These are phyloP conservation scores for Aspergillus terreus DNA, from an alignment of 2,329 filamentous ascomycete species.

Conservation along the genomic window DNA sequence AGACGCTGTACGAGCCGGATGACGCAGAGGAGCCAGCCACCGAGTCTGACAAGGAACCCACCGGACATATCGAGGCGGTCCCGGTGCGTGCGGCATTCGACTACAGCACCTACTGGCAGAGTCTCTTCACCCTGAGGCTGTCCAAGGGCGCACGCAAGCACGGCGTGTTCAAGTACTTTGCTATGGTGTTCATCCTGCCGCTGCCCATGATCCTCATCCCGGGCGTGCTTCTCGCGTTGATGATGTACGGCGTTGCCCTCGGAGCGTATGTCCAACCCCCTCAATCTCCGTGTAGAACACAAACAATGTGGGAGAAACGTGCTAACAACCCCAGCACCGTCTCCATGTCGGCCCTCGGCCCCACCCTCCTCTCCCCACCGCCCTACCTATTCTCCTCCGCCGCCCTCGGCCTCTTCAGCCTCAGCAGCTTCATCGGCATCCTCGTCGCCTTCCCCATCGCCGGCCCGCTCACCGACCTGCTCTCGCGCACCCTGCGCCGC, in stretches of 20 bases:
- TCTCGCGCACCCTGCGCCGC: conserved; percentile 33
- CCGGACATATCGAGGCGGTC: conserved; percentile 18
- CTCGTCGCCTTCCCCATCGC: conserved; percentile 36
- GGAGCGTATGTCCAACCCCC: conserved; percentile 19
- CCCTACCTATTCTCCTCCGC: conserved; percentile 30
- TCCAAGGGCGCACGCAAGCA: conserved; percentile 17
- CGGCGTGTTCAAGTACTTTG: conserved; percentile 14
- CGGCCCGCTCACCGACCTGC: conserved; percentile 39
- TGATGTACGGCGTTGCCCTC: conserved; percentile 25
- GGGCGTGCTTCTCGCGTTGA: conserved; percentile 21
- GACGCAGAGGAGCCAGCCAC: conserved; percentile 16
- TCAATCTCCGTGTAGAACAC: no score
- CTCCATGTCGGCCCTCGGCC: conserved; percentile 24
- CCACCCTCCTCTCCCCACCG: conserved; percentile 25
- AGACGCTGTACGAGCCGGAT: conserved; percentile 31
- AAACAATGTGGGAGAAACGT: no score
- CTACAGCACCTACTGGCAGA: conserved; percentile 24
- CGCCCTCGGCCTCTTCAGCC: conserved; percentile 24
- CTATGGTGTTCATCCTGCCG: conserved; percentile 19
- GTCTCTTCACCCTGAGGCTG: conserved; percentile 23
- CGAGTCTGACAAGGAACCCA: conserved; percentile 10
- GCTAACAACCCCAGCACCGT: conserved; percentile 13
- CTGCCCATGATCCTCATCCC: conserved; percentile 23
- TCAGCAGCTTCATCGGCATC: conserved; percentile 37
- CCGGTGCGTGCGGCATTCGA: conserved; percentile 4